Evolutionary conservation across 176 grass and related monocot genomes (phyloP), one percentile per base, ranked within the genome.

Genomic region (Melocanna baccifera): DNA sequence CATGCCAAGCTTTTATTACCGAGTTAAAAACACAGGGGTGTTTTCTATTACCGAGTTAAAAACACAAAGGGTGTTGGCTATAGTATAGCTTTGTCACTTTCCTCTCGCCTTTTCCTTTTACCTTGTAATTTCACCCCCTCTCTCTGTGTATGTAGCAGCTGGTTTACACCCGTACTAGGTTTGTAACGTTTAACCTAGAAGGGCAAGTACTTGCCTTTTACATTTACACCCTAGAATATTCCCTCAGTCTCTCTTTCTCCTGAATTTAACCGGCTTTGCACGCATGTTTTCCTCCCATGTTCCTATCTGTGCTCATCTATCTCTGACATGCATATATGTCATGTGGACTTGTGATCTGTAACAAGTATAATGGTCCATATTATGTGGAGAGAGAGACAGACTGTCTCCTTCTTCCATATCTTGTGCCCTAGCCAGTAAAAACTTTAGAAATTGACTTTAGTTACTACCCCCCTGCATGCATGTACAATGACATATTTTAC

Each of bases 401-500:
- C 53, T 50, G 14, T 10, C 20, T n/a, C 20, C 51, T 53, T 20
- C 51, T 20, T 56, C 20, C 53, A 9, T 28, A 26, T 43, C 56
- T 14, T 73, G n/a, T 57, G 47, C 66, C 65, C 65, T 57, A 26
- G 73, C 36, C 45, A 37, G 81, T 88, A 56, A 84, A 79, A 84
- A 73, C 46, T 58, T 64, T 75, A 80, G 75, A 84, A 84, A 68
- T 73, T 79, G 75, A 84, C 68, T 78, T 30, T 40, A 84, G 28
- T 84, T 84, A 89, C 70, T 41, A 41, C 25, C 36, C 57, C 81
- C 30, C 43, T 87, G 85, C 67, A 73, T 84, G 80, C 73, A 78
- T 83, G 65, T 68, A 79, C 67, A 77, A 11, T 51, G 45, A 55
- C 74, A 78, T 83, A 77, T 80, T 88, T 87, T 88, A 88, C 81